These are phyloP conservation scores for Lunasporangiospora selenospora DNA, from an alignment of 192 early-diverging fungal species.

Conservation along the genomic window DNA sequence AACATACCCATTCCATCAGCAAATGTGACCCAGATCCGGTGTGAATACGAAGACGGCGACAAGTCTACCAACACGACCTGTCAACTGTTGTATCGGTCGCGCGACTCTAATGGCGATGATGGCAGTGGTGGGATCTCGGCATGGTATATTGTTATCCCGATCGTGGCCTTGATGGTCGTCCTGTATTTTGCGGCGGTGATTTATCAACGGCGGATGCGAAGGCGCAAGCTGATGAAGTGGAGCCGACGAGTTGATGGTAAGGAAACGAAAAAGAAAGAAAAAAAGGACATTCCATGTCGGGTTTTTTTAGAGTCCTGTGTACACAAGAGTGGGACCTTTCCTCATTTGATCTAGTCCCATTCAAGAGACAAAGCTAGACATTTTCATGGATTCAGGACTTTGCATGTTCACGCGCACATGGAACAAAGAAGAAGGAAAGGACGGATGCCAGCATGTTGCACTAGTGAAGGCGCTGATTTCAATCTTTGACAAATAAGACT, in stretches of 20 bases:
- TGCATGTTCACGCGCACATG: not conserved
- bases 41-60: constrained; percentile 27
- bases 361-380: no score
- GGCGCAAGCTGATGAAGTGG: constrained; percentile 30
- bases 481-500: no score
- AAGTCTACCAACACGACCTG: constrained; percentile 28
- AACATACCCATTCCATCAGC: constrained; percentile 27
- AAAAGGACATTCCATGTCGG: not conserved
- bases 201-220: constrained; percentile 25
- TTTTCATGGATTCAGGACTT: no score
- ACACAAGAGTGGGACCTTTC: no score
- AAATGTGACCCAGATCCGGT: constrained; percentile 29
- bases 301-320: not conserved
- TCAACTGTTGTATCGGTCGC: constrained; percentile 18
- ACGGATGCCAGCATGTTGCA: no score
- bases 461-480: no score
- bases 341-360: no score
- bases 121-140: constrained; percentile 12
- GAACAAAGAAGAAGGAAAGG: not conserved
- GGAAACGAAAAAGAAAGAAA: not conserved
- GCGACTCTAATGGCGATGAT: not conserved
- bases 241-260: constrained; percentile 26
- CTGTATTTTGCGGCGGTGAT: constrained; percentile 27
- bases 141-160: constrained; percentile 32
- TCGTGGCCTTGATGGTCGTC: constrained; percentile 13